Conservation (phyloP, 2,329 filamentous ascomycete species). For the Calonectria multiphialidica region DNA sequence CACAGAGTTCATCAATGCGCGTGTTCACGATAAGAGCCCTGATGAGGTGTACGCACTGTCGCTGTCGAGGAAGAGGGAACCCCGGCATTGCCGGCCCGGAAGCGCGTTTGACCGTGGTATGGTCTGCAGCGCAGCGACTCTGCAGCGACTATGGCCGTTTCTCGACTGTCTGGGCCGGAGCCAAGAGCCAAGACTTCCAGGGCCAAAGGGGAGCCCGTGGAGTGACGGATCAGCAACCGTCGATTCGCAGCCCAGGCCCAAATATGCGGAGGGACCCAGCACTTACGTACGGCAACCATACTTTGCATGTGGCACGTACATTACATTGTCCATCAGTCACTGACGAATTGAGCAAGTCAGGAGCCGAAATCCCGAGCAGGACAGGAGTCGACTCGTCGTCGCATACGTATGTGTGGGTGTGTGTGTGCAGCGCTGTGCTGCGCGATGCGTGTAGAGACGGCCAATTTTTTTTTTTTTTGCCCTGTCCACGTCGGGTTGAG, state of each 20-base stretch:
- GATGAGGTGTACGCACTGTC: not conserved
- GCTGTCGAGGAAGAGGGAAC: not conserved
- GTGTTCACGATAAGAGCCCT: not conserved
- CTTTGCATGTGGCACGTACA: not conserved
- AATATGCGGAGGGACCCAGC: conserved; percentile 6
- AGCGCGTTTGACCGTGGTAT: not conserved
- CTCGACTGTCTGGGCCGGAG: conserved; percentile 2
- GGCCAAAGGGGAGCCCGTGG: not conserved
- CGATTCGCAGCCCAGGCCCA: conserved; percentile 12
- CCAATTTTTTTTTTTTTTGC: not conserved
- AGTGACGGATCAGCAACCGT: conserved; percentile 13
- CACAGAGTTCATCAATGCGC: not conserved
- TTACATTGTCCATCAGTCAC: not conserved
- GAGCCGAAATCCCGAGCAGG: not conserved
- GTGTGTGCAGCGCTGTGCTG: not conserved
- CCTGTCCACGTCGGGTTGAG: not conserved
- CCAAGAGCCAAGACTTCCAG: not conserved
- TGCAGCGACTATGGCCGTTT: not conserved
- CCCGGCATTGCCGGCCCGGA: not conserved
- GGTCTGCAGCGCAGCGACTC: not conserved
- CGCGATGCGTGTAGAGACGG: not conserved
- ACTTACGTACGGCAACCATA: not conserved
- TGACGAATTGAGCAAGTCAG: not conserved
- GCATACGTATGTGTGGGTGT: not conserved
- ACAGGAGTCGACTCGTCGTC: not conserved